Evolutionary conservation across 140 eudicot genomes (phyloP).

Genomic region (Stevia rebaudiana): DNA sequence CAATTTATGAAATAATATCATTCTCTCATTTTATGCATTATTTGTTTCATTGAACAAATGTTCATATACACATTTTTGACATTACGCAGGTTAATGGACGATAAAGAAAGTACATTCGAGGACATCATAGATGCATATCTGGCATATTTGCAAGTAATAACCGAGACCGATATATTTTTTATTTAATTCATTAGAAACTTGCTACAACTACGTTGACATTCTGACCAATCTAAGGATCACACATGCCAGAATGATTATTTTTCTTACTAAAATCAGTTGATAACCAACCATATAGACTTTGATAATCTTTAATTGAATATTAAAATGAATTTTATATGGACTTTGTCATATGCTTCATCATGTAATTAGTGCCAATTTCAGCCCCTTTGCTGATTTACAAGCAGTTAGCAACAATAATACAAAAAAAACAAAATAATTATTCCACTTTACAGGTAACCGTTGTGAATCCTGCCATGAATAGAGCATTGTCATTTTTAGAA

Average conservation of each 20-base stretch:
- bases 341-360: neutral
- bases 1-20: neutral
- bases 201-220: neutral
- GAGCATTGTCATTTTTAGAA: slow-evolving; percentile 58
- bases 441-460: slow-evolving; percentile 56
- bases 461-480: slow-evolving; percentile 93
- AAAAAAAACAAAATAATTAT: neutral
- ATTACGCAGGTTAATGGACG: slow-evolving; percentile 54
- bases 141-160: slow-evolving; percentile 79
- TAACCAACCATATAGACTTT: neutral
- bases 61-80: slow-evolving; percentile 13
- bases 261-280: neutral
- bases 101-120: slow-evolving; percentile 62
- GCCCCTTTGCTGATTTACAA: neutral
- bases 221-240: neutral
- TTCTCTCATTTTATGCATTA: neutral
- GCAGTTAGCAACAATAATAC: neutral
- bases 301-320: neutral
- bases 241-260: slow-evolving; percentile 1
- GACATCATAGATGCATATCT: slow-evolving; percentile 89
- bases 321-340: neutral
- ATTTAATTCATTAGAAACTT: neutral
- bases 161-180: neutral
- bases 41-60: neutral
- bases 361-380: neutral